Evolutionary conservation across 106 monocot species (phyloP).

Genomic region (Phalaenopsis equestris): DNA sequence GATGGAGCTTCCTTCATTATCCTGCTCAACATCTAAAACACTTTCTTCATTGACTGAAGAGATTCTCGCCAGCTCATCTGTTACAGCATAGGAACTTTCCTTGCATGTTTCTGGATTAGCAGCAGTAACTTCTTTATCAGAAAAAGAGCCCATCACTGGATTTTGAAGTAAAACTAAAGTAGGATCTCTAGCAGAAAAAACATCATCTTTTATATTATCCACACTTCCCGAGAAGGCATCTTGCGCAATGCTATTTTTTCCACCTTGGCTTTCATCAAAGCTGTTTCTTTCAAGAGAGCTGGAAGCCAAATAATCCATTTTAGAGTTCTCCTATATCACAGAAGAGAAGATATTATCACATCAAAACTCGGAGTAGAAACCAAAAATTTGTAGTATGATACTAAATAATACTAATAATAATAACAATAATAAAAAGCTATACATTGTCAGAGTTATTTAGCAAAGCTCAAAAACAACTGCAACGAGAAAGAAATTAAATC

Average conservation of each 20-base stretch:
- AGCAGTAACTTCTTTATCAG: conserved; percentile 19
- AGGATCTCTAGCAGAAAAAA: conserved; percentile 54
- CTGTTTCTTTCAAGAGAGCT: conserved; percentile 27
- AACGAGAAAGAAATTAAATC: no score
- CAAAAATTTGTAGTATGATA: neutral
- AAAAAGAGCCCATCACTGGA: conserved; percentile 27
- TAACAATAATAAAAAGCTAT: neutral
- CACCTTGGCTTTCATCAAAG: conserved; percentile 20
- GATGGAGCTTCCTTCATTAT: conserved; percentile 21
- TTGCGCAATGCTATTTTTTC: conserved; percentile 12
- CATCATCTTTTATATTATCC: conserved; percentile 36
- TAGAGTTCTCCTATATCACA: conserved; percentile 43
- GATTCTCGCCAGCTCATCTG: conserved; percentile 22
- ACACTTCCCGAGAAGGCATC: conserved; percentile 11
- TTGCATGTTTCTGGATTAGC: conserved; percentile 1
- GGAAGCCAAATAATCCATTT: conserved; percentile 14
- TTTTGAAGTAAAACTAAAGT: conserved; percentile 66
- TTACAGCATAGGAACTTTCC: conserved; percentile 18
- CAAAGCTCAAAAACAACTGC: neutral
- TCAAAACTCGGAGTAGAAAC: neutral
- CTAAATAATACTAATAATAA: neutral
- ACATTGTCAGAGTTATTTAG: neutral
- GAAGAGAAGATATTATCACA: neutral
- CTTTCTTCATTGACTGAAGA: conserved; percentile 12
- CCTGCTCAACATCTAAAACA: conserved; percentile 18